Conservation (phyloP, 2,329 filamentous ascomycete species). For the Apiospora koreana region DNA sequence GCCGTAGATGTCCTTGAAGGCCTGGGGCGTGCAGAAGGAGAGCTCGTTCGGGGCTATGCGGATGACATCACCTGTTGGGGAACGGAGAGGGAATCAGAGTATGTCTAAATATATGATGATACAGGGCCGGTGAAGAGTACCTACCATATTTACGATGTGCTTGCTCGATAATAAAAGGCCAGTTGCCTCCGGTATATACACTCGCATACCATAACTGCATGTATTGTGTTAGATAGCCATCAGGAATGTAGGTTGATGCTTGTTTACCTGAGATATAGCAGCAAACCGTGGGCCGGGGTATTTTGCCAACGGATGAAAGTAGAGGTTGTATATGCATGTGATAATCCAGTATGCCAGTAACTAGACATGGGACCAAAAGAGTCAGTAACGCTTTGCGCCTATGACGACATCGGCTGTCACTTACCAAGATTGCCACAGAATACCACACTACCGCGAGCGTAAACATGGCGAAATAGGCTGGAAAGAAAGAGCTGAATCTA, state of each 20-base stretch:
- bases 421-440: not conserved
- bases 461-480: not conserved
- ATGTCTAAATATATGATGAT: not conserved
- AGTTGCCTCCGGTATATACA: conserved; percentile 16
- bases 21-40: conserved; percentile 18
- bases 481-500: not conserved
- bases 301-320: conserved; percentile 23
- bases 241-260: not conserved
- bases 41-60: conserved; percentile 24
- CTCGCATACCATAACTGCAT: conserved; percentile 21
- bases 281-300: conserved; percentile 23
- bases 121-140: not conserved
- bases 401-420: not conserved
- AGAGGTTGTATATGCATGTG: conserved; percentile 16
- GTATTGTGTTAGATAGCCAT: not conserved
- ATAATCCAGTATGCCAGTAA: not conserved
- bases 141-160: conserved; percentile 19
- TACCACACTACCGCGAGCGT: not conserved
- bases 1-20: conserved; percentile 20
- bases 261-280: conserved; percentile 20
- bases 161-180: conserved; percentile 14
- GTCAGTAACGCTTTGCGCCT: not conserved
- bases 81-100: not conserved
- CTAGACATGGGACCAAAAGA: not conserved
- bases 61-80: conserved; percentile 17